phyloP scores from a whole-genome alignment of 495 filamentous ascomycete genomes.

The Diplogelasinospora grovesii region DNA sequence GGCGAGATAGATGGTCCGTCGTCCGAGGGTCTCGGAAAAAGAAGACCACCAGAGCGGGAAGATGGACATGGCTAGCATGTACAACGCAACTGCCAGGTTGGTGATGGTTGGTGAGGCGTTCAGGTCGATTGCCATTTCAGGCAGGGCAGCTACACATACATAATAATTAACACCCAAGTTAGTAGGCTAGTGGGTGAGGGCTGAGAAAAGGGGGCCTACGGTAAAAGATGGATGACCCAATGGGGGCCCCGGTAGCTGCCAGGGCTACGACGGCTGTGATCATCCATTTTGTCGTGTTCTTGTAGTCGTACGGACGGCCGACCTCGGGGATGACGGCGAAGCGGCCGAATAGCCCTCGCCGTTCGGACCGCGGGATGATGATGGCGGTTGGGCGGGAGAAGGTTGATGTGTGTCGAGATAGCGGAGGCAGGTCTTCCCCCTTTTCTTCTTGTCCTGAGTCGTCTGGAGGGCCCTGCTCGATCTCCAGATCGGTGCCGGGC shows the following conservation, averaged over 20 bases:
- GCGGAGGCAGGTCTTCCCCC: conserved; percentile 13
- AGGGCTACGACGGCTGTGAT: conserved; percentile 75
- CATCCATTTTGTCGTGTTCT: conserved; percentile 69
- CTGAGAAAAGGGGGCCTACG: conserved; percentile 47
- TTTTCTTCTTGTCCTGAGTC: too few relatives aligned
- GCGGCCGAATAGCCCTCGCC: conserved; percentile 68
- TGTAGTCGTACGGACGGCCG: conserved; percentile 66
- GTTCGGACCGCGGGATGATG: conserved; percentile 57
- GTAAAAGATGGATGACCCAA: conserved; percentile 80
- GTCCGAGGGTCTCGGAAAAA: conserved; percentile 77
- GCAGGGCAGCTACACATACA: conserved; percentile 57
- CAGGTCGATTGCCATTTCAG: conserved; percentile 60
- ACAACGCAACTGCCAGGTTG: conserved; percentile 78
- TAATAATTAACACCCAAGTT: neutral
- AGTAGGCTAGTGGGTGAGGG: neutral
- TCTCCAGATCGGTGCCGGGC: too few relatives aligned
- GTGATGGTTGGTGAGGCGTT: conserved; percentile 61
- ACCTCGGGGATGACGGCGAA: conserved; percentile 79
- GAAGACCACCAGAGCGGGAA: conserved; percentile 94
- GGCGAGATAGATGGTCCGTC: conserved; percentile 76
- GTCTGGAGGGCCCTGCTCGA: too few relatives aligned
- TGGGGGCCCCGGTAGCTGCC: conserved; percentile 68
- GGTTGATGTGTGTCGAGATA: conserved; percentile 26
- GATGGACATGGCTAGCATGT: conserved; percentile 86
- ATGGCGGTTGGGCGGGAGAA: conserved; percentile 32